Base-by-base conservation (phyloP, 2,329 filamentous ascomycete genomes). In the Venturia carpophila region DNA sequence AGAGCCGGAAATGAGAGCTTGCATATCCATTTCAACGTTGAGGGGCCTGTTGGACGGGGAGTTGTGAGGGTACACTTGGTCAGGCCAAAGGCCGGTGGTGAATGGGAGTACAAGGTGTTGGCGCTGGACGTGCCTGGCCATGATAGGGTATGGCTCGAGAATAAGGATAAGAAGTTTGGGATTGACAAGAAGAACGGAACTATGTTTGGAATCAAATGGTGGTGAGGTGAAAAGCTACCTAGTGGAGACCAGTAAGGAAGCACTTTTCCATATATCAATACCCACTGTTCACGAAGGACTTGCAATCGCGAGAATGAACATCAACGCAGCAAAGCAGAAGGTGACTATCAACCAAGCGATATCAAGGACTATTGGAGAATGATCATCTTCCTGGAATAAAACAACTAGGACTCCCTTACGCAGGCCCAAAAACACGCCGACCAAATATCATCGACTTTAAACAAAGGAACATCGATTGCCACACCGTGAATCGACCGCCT, bases 41-140 rank as follows among this genome's bases (percentile, higher is more conserved):
- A 92, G 73, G 93, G 93, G 0, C 87, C 90, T 2, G 78, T 84
- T 42, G 89, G 88, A 64, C 83, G 83, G 34, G 93, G 92, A 17
- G 80, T 87, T 0, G 92, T 91, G 7, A 82, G 86, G 69, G 78
- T 96, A 64, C 91, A 97, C 74, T 85, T 96, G 83, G 82, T 87
- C 60, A 91, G 87, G 75, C 79, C 80, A 43, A 80, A 83, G 1
- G 85, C 85, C 41, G 82, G 86, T 45, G 76, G 80, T 62, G 86
- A 91, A 49, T 92, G 86, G 73, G 83, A 90, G 70, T 97, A 96
- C 76, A 85, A 87, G 72, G 86, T 91, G 72, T 80, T 97, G 52
- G 89, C 86, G 63, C 74, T 97, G 60, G 92, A 96, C 74, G 84
- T 96, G 45, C 42, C 41, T 13, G 66, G 65, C 13, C 49, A 65